phyloP scores from a whole-genome alignment of 2,329 filamentous ascomycete genomes.

The Trichoderma semiorbis region DNA sequence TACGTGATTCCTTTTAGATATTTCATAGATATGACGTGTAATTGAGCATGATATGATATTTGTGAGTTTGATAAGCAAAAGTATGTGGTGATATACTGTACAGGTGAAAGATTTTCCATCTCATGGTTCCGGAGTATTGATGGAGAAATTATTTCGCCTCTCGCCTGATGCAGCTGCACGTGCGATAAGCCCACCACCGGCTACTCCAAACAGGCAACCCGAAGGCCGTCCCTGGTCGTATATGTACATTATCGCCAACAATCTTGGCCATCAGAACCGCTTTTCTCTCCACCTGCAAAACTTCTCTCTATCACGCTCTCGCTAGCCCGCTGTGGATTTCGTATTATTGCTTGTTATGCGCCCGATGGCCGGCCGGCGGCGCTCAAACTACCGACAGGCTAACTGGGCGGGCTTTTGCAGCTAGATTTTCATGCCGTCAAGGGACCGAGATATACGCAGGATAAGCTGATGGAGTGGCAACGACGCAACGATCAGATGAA shows the following conservation, averaged over 20 bases:
- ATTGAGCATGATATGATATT: not conserved
- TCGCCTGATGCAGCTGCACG: not conserved
- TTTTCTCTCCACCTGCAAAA: slow-evolving; percentile 16
- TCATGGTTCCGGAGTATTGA: not conserved
- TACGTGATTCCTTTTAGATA: not conserved
- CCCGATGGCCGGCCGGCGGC: not conserved
- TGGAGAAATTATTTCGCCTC: slow-evolving; percentile 1
- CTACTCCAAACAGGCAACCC: slow-evolving; percentile 1
- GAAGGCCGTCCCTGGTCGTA: not conserved
- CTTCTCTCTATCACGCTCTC: slow-evolving; percentile 8
- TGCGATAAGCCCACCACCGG: not conserved
- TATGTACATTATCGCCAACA: not conserved
- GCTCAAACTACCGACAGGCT: slow-evolving; percentile 5
- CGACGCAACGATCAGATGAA: not conserved
- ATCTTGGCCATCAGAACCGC: slow-evolving; percentile 7
- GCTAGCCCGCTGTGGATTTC: not conserved
- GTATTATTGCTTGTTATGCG: slow-evolving; percentile 4
- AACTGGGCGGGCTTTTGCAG: not conserved
- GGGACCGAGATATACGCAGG: not conserved
- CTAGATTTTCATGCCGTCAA: not conserved
- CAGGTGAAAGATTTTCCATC: not conserved
- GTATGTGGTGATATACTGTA: not conserved
- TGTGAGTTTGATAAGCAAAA: not conserved
- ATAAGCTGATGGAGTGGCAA: not conserved
- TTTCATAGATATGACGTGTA: not conserved